A percentile compares a stretch with the other conserved stretches of the same genome.
Conservation (phyloP, 2,329 filamentous ascomycete species). For the Gaeumannomyces tritici region DNA sequence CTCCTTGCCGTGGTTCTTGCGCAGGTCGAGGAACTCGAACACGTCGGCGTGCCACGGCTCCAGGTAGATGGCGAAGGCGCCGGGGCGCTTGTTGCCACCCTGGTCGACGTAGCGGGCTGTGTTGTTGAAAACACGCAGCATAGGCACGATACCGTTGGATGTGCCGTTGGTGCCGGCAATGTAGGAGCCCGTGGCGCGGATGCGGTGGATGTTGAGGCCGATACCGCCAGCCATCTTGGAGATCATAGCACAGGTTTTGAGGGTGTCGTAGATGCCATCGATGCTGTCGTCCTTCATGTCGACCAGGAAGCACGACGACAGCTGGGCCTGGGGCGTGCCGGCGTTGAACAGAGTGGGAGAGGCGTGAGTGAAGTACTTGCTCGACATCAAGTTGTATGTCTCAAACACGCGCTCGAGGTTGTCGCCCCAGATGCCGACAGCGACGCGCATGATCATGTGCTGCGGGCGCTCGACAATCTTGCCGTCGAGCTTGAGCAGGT, state of each 20-base stretch:
- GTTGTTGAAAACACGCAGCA: slow-evolving; percentile 99
- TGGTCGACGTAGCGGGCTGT: slow-evolving; percentile 98
- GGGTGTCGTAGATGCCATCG: slow-evolving; percentile 96
- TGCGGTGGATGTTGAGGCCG: slow-evolving; percentile 91
- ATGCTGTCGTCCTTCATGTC: slow-evolving; percentile 99
- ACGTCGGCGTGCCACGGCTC: slow-evolving; percentile 99
- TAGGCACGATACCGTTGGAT: slow-evolving; percentile 93
- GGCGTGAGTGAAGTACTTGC: slow-evolving; percentile 96
- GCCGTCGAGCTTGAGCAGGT: slow-evolving; percentile 88
- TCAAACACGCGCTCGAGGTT: slow-evolving; percentile 91
- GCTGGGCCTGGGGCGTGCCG: slow-evolving; percentile 85
- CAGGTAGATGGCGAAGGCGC: slow-evolving; percentile 96
- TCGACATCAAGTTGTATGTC: slow-evolving; percentile 98
- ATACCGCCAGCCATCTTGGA: slow-evolving; percentile 99
- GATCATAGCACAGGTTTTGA: slow-evolving; percentile 99
- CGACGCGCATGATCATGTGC: slow-evolving; percentile 99
- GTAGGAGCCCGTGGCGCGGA: slow-evolving; percentile 94
- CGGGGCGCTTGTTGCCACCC: slow-evolving; percentile 97
- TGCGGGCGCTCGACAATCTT: slow-evolving; percentile 96
- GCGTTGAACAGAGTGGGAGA: slow-evolving; percentile 95
- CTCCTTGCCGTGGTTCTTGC: slow-evolving; percentile 99
- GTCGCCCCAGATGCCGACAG: slow-evolving; percentile 93
- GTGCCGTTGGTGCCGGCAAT: slow-evolving; percentile 97
- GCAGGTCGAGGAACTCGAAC: slow-evolving; percentile 92
- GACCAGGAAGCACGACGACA: slow-evolving; percentile 97